A percentile compares a stretch with the other conserved stretches of the same genome.
These are phyloP conservation scores for Rozella allomycis DNA, from an alignment of 371 early-diverging fungal species.

Conservation along the genomic window DNA sequence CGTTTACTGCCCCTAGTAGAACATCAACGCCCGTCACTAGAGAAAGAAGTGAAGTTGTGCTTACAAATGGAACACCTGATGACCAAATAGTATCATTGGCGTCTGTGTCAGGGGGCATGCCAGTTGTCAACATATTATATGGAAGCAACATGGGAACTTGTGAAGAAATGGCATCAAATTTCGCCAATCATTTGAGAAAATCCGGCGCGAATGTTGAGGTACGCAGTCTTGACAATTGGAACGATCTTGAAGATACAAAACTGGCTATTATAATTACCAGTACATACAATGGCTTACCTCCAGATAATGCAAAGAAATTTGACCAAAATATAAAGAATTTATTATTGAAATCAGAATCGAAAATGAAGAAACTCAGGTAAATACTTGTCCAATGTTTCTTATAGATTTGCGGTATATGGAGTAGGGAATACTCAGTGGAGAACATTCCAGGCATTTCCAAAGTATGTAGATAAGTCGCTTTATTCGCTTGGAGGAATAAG, in stretches of 20 bases:
- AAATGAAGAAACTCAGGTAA: conserved; percentile 14
- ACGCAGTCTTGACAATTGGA: conserved; percentile 5
- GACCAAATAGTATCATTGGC: too few relatives aligned
- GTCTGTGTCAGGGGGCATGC: too few relatives aligned
- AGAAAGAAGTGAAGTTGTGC: too few relatives aligned
- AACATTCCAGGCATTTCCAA: conserved; percentile 30
- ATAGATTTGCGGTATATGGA: conserved; percentile 28
- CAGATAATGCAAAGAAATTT: conserved; percentile 31
- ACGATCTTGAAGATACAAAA: conserved; percentile 9
- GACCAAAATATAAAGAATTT: conserved; percentile 14
- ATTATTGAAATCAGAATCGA: conserved; percentile 7
- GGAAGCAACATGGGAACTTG: too few relatives aligned
- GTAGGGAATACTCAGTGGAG: conserved; percentile 31
- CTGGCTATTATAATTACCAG: conserved; percentile 10
- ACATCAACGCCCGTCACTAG: too few relatives aligned
- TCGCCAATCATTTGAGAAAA: too few relatives aligned
- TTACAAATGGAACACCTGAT: too few relatives aligned
- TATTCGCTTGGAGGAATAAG: conserved; percentile 24
- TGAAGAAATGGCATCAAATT: too few relatives aligned
- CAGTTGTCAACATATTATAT: too few relatives aligned
- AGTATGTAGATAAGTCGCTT: conserved; percentile 9
- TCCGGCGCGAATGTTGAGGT: conserved; percentile 26
- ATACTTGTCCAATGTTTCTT: too few relatives aligned
- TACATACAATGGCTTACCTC: conserved; percentile 31
- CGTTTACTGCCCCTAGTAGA: too few relatives aligned